Evolutionary conservation across 352 stramenopile species (phyloP).

Genomic region (Globisporangium emineosum): DNA sequence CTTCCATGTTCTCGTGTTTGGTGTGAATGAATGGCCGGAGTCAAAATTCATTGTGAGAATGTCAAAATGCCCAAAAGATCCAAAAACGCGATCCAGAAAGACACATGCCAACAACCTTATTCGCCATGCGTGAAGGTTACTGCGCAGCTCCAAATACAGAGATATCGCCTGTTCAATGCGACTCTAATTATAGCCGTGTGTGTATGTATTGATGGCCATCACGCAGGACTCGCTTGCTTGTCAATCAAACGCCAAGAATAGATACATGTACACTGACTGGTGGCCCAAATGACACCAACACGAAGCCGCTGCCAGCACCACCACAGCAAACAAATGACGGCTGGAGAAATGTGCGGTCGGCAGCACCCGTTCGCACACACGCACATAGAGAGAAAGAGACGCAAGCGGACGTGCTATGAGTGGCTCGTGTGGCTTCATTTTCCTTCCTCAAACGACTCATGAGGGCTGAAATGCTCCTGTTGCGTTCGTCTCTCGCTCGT

Average conservation of each 20-base stretch:
- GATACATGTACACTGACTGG: background rate
- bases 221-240: background rate
- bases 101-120: background rate
- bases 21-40: no score
- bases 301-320: background rate
- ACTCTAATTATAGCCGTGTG: slow-evolving; percentile 2
- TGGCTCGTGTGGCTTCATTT: background rate
- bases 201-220: background rate
- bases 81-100: slow-evolving; percentile 1
- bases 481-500: background rate
- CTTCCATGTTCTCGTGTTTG: background rate
- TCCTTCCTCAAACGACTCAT: slow-evolving; percentile 7
- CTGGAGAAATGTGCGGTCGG: background rate
- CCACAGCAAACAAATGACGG: background rate
- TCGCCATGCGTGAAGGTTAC: background rate
- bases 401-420: background rate
- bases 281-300: no score
- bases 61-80: no score
- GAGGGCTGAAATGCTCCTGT: background rate
- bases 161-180: background rate
- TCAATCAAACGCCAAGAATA: background rate
- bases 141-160: no score
- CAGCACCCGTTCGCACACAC: background rate
- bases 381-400: background rate
- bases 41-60: no score